phyloP scores from a whole-genome alignment of 106 monocot species.

The Dendrobium nobile region DNA sequence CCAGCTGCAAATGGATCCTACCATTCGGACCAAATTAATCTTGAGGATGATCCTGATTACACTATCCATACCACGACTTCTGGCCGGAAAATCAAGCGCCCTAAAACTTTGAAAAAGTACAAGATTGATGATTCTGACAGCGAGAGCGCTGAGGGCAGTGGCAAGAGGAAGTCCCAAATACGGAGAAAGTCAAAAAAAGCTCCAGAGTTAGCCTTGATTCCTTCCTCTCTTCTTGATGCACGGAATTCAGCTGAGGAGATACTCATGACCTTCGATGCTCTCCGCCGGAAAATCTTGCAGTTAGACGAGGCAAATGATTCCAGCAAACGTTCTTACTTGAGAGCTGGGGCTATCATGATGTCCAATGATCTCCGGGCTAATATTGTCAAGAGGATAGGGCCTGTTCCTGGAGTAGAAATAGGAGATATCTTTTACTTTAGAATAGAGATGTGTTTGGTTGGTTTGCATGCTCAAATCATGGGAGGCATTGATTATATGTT shows the following conservation, averaged over 20 bases:
- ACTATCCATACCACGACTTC: conserved; percentile 28
- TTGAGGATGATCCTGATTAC: conserved; percentile 13
- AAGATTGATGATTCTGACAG: conserved; percentile 4
- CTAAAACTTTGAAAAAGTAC: conserved; percentile 11
- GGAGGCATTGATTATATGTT: conserved; percentile 72
- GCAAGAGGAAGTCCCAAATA: conserved; percentile 8
- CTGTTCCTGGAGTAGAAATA: conserved; percentile 52
- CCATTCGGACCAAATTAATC: neutral
- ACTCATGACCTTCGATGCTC: conserved; percentile 69
- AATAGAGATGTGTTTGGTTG: conserved; percentile 67
- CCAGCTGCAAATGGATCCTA: conserved; percentile 27
- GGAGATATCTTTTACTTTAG: conserved; percentile 85
- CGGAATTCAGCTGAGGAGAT: conserved; percentile 54
- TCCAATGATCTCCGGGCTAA: conserved; percentile 41
- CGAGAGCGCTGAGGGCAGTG: conserved; percentile 5
- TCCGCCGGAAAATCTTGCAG: conserved; percentile 57
- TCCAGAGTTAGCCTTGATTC: conserved; percentile 24
- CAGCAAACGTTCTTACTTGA: conserved; percentile 39
- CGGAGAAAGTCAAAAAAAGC: conserved; percentile 14
- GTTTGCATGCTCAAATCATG: conserved; percentile 61
- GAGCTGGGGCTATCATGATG: conserved; percentile 51
- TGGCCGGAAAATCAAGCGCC: conserved; percentile 45
- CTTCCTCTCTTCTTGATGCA: conserved; percentile 34
- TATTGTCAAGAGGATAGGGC: conserved; percentile 46
- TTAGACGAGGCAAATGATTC: conserved; percentile 44